phyloP scores from a whole-genome alignment of 257 asterid genomes.

The Cynanchum wilfordii region DNA sequence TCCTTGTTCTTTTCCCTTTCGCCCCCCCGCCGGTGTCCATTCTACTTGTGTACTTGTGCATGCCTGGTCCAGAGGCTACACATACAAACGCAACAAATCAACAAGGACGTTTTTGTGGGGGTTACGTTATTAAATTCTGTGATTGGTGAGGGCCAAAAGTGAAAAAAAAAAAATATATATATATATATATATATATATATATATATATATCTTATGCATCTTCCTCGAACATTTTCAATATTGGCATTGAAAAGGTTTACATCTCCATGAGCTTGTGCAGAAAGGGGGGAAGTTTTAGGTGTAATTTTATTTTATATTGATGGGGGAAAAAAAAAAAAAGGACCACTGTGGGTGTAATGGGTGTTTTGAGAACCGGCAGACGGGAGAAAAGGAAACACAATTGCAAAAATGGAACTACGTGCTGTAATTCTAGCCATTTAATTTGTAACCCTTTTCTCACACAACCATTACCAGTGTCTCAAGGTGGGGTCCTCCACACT shows the following conservation, averaged over 20 bases:
- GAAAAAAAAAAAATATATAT: too few species aligned
- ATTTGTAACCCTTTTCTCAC: constrained; percentile 52
- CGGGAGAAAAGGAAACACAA: constrained; percentile 52
- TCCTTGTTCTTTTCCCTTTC: neutral
- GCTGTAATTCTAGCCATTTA: constrained; percentile 61
- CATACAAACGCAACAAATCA: constrained; percentile 3
- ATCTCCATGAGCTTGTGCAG: constrained; percentile 20
- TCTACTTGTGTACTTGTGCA: constrained; percentile 12
- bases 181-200: too few species aligned
- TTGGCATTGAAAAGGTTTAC: constrained; percentile 22
- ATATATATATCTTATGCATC: constrained; percentile 9
- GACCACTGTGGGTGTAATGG: constrained; percentile 61
- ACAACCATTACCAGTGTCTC: constrained; percentile 42
- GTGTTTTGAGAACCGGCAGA: constrained; percentile 60
- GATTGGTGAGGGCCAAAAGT: constrained; percentile 20
- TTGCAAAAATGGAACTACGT: constrained; percentile 45
- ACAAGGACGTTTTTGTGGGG: neutral
- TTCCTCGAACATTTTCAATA: constrained; percentile 1
- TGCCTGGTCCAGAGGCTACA: constrained; percentile 15
- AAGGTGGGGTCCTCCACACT: constrained; percentile 49
- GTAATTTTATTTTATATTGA: constrained; percentile 7
- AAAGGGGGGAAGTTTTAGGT: neutral
- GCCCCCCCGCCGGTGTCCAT: constrained; percentile 10
- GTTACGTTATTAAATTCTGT: neutral
- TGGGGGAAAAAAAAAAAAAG: constrained; percentile 29